Evolutionary conservation across 495 filamentous ascomycete genomes (phyloP).

Genomic region (Talaromyces wortmannii): DNA sequence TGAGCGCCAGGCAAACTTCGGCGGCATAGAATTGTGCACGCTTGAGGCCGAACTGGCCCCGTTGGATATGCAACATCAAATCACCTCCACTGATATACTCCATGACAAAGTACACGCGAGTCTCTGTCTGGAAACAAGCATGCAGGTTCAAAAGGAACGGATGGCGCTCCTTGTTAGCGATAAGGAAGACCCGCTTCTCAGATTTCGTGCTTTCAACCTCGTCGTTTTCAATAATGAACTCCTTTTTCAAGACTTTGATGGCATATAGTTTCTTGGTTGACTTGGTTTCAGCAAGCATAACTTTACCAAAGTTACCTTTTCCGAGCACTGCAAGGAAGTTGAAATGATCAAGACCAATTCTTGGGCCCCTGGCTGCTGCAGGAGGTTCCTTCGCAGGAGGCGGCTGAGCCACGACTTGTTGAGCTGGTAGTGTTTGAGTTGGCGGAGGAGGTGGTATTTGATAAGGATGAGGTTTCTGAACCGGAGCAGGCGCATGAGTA

Average conservation of each 20-base stretch:
- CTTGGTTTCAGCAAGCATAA: constrained; percentile 99
- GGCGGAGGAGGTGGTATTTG: constrained; percentile 22
- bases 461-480: constrained; percentile 31
- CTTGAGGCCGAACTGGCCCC: constrained; percentile 91
- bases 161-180: constrained; percentile 96
- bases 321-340: constrained; percentile 98
- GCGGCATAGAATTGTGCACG: constrained; percentile 98
- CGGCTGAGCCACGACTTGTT: constrained; percentile 19
- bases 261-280: constrained; percentile 85
- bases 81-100: constrained; percentile 99
- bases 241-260: constrained; percentile 99
- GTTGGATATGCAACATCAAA: constrained; percentile 98
- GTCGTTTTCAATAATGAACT: constrained; percentile 99
- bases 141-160: constrained; percentile 94
- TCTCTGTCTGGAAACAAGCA: constrained; percentile 99
- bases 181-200: constrained; percentile 93
- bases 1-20: constrained; percentile 93
- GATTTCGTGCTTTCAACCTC: constrained; percentile 99
- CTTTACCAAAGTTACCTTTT: constrained; percentile 99
- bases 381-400: constrained; percentile 41
- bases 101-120: constrained; percentile 98
- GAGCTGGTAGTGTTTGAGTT: constrained; percentile 25
- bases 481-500: constrained; percentile 15
- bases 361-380: constrained; percentile 58
- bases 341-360: constrained; percentile 96